Percentiles rank a stretch among this genome's conserved stretches.
These are phyloP conservation scores for Senna tora DNA, from an alignment of 306 rosid species.

Conservation along the genomic window DNA sequence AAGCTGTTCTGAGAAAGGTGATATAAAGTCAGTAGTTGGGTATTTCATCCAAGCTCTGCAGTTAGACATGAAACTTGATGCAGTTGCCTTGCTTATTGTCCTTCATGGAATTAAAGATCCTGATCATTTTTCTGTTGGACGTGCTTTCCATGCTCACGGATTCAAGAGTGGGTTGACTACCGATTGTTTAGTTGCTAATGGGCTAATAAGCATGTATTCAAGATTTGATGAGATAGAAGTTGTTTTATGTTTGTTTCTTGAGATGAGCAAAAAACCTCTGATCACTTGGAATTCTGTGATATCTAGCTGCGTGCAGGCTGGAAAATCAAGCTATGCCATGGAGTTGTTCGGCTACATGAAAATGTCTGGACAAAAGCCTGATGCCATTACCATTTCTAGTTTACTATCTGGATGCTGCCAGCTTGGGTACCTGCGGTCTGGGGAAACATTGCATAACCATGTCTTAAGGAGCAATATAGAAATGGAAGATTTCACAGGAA, in stretches of 20 bases:
- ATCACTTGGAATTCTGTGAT: slow-evolving; percentile 78
- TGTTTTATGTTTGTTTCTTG: slow-evolving; percentile 55
- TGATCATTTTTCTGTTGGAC: slow-evolving; percentile 56
- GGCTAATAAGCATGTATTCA: slow-evolving; percentile 79
- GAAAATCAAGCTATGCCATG: slow-evolving; percentile 67
- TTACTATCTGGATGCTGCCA: slow-evolving; percentile 81
- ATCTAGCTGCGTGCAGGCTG: slow-evolving; percentile 78
- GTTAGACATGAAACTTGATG: slow-evolving; percentile 62
- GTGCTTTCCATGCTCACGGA: slow-evolving; percentile 68
- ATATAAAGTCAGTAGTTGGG: slow-evolving; percentile 49
- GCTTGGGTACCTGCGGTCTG: slow-evolving; percentile 58
- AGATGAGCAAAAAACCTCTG: slow-evolving; percentile 52
- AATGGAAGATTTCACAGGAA: slow-evolving; percentile 64
- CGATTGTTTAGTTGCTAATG: slow-evolving; percentile 64
- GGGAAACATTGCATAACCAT: slow-evolving; percentile 62
- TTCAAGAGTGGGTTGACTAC: slow-evolving; percentile 55
- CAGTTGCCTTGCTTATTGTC: slow-evolving; percentile 69
- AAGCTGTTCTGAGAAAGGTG: slow-evolving; percentile 61
- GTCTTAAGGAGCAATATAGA: slow-evolving; percentile 59
- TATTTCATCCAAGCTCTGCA: slow-evolving; percentile 53
- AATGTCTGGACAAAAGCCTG: slow-evolving; percentile 56
- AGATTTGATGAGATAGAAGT: slow-evolving; percentile 63
- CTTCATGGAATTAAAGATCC: slow-evolving; percentile 68
- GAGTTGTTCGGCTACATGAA: slow-evolving; percentile 66
- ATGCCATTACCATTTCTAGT: slow-evolving; percentile 68